Evolutionary conservation across 805 yeast species (phyloP).

Genomic region (Phaffomyces opuntiae): DNA sequence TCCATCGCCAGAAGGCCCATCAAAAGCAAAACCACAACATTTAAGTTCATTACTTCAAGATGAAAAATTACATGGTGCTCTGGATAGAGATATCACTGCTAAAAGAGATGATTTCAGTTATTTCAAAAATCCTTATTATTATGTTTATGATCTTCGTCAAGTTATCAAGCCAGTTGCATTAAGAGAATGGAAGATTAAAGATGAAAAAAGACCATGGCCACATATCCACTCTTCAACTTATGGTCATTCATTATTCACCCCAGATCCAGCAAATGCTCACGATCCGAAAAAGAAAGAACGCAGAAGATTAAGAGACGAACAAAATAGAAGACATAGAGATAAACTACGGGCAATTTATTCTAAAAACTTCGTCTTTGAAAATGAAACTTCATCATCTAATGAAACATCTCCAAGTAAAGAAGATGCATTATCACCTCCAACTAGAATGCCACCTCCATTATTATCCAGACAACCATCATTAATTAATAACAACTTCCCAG

Average conservation of each 20-base stretch:
- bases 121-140: conserved; percentile 67
- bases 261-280: conserved; percentile 39
- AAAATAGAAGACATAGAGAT: conserved; percentile 34
- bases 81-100: conserved; percentile 83
- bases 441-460: conserved; percentile 15
- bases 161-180: conserved; percentile 72
- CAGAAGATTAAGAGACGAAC: conserved; percentile 19
- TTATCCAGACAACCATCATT: conserved; percentile 17
- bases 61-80: conserved; percentile 80
- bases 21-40: conserved; percentile 20
- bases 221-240: conserved; percentile 51
- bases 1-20: conserved; percentile 17
- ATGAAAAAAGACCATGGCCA: conserved; percentile 40
- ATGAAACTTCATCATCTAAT: conserved; percentile 1
- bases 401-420: conserved; percentile 1
- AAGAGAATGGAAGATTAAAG: conserved; percentile 65
- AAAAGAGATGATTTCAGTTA: conserved; percentile 79
- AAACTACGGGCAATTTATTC: conserved; percentile 21
- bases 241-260: conserved; percentile 76
- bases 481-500: conserved; percentile 15
- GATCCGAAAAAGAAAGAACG: conserved; percentile 34
- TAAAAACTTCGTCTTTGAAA: not conserved
- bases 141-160: conserved; percentile 75
- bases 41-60: conserved; percentile 65
- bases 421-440: not conserved